Conservation (phyloP, 768 basidiomycete genomes). For the Sarcodon sp. region DNA sequence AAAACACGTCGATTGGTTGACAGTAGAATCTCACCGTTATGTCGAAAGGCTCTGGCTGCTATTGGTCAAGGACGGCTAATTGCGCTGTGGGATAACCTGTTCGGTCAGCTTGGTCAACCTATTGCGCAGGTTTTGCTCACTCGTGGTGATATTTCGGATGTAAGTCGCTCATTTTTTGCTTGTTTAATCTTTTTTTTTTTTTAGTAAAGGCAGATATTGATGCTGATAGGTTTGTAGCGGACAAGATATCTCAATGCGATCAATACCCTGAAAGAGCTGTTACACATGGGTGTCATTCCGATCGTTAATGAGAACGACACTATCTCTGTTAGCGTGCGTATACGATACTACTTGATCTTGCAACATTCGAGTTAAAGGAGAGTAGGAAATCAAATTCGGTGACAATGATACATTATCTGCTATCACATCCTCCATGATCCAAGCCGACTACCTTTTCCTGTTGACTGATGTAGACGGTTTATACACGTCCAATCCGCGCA, state of each 20-base stretch:
- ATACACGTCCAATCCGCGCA: conserved; percentile 91
- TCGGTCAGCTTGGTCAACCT: conserved; percentile 86
- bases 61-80: conserved; percentile 96
- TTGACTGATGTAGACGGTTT: conserved; percentile 94
- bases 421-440: conserved; percentile 94
- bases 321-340: conserved; percentile 86
- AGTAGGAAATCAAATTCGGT: conserved; percentile 97
- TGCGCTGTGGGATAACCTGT: conserved; percentile 94
- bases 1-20: not conserved
- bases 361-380: not conserved
- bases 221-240: conserved; percentile 33
- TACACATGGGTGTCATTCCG: conserved; percentile 90
- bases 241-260: conserved; percentile 95
- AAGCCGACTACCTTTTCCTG: conserved; percentile 94
- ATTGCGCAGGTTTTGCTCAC: conserved; percentile 94
- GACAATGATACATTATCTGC: conserved; percentile 98
- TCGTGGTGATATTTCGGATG: conserved; percentile 94
- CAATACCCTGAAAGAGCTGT: conserved; percentile 85
- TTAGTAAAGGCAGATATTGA: not conserved
- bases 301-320: conserved; percentile 99
- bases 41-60: conserved; percentile 79
- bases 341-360: not conserved
- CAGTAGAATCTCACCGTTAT: conserved; percentile 5
- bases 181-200: too few relatives aligned
- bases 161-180: conserved; percentile 23